Conservation (phyloP, 148 eudicot genomes). For the Cornus kousa region DNA sequence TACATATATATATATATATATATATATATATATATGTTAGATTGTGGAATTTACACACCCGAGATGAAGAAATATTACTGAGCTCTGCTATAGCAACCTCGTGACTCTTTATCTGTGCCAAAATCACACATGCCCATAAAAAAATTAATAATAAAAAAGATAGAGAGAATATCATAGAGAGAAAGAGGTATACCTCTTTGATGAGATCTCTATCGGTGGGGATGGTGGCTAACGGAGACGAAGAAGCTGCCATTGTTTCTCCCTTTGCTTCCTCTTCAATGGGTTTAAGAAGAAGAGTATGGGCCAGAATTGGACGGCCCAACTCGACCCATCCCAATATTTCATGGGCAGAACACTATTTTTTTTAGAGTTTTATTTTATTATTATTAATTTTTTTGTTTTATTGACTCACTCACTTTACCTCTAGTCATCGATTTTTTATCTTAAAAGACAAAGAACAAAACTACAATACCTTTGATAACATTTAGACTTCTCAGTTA, state of each 20-base stretch:
- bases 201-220: background rate
- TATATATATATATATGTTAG: background rate
- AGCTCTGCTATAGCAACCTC: conserved; percentile 82
- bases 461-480: too few relatives aligned
- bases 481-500: too few relatives aligned
- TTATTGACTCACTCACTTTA: too few relatives aligned
- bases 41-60: conserved; percentile 26
- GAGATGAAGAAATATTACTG: conserved; percentile 47
- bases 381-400: too few relatives aligned
- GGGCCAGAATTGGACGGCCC: too few relatives aligned
- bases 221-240: background rate
- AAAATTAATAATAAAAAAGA: background rate
- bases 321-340: too few relatives aligned
- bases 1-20: background rate
- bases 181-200: conserved; percentile 3
- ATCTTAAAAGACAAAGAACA: too few relatives aligned
- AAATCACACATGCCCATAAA: background rate
- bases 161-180: background rate
- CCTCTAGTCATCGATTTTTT: too few relatives aligned
- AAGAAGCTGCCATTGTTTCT: conserved; percentile 4
- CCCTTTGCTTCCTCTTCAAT: background rate
- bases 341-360: too few relatives aligned
- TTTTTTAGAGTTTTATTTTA: too few relatives aligned
- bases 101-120: conserved; percentile 50
- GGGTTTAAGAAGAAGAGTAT: too few relatives aligned